Evolutionary conservation across 345 rosid species (phyloP), one percentile per base, ranked within the genome.

Genomic region (Acer campestre): DNA sequence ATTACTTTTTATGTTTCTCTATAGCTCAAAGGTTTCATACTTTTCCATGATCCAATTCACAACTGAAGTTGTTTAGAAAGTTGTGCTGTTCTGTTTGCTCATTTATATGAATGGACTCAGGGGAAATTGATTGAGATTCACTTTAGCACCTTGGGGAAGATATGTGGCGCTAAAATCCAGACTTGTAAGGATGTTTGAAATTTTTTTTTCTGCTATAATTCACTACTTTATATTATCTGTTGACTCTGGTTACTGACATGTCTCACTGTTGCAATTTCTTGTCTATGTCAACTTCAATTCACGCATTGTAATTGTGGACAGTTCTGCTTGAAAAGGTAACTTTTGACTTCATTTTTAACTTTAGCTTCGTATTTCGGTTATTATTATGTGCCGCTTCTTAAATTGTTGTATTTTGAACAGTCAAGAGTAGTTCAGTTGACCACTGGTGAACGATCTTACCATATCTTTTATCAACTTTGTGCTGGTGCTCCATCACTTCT

Each of bases 271-370:
- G 38, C 67, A 23, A 76, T 35, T 61, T 78, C 73, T 18, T 74
- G 74, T 42, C 62, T 51, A 29, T 82, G 75, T 68, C 27, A 58
- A 77, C 74, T 71, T 74, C 35, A 70, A 71, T 78, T 73, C 68
- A 72, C 64, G 53, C 56, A 49, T 53, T 77, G 67, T 80, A 56
- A 78, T 67, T 82, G 65, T 74, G 64, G 66, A 63, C 58, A 96
- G 99, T 91, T 86, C 85, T 96, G 80, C 90, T 94, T 23, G 99
- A 96, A 85, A 96, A 96, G 99, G 99, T 92, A 87, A 79, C 42
- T 70, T 86, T 31, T 77, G 74, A n/a, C 68, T 66, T 46, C 75
- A 67, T 70, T 51, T 51, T 68, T 59, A 71, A 20, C 79, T 77
- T 85, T 58, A 61, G 17, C 63, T 77, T 61, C 29, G 70, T 75